Evolutionary conservation across 352 stramenopile species (phyloP).

Genomic region (Phytophthora cactorum): DNA sequence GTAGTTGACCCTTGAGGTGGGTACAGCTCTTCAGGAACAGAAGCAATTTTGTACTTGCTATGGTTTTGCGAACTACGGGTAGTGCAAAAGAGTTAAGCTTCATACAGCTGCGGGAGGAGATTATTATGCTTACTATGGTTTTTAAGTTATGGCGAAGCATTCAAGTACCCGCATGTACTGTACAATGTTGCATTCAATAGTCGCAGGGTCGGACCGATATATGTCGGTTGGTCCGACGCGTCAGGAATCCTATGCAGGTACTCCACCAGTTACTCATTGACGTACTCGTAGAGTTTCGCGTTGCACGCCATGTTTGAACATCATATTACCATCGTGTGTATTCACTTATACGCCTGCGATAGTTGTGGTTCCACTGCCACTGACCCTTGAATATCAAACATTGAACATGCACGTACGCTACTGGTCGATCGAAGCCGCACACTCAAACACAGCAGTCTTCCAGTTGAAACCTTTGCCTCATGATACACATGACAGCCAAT

Average conservation of each 20-base stretch:
- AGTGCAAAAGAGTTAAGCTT: background rate
- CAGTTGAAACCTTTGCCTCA: background rate
- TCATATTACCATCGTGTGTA: conserved; percentile 33
- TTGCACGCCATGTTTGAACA: conserved; percentile 11
- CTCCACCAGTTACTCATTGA: too few relatives aligned
- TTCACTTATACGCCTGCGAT: conserved; percentile 33
- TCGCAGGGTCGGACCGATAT: background rate
- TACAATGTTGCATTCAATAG: background rate
- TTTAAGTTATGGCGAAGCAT: background rate
- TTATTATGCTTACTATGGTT: background rate
- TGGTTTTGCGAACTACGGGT: background rate
- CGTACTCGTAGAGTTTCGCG: background rate
- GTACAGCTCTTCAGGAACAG: background rate
- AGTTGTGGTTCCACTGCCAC: conserved; percentile 41
- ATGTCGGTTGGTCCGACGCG: background rate
- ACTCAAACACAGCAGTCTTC: background rate
- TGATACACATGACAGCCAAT: conserved; percentile 8
- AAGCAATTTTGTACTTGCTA: background rate
- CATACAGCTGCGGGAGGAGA: background rate
- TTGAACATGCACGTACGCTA: conserved; percentile 34
- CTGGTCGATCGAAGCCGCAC: conserved; percentile 15
- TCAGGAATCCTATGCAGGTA: background rate
- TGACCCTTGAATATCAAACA: conserved; percentile 32
- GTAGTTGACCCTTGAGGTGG: conserved; percentile 10
- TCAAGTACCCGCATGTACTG: background rate